Conservation (phyloP, 495 filamentous ascomycete species). For the Haplographium delicatum region DNA sequence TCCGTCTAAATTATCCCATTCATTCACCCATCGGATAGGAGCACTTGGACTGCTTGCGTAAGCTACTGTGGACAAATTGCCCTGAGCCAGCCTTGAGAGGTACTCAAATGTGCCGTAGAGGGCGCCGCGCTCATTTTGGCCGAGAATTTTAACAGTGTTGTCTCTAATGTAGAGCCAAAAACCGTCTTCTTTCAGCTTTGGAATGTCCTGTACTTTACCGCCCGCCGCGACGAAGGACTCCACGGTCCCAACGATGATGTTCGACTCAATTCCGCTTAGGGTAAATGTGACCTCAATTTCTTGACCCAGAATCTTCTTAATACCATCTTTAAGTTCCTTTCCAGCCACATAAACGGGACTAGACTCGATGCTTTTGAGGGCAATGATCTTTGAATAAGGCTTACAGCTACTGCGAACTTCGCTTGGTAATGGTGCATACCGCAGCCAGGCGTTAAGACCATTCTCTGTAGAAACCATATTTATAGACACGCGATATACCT, state of each 20-base stretch:
- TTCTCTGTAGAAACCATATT: conserved; percentile 40
- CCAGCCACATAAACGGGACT: conserved; percentile 56
- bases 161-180: conserved; percentile 51
- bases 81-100: conserved; percentile 57
- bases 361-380: conserved; percentile 44
- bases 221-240: conserved; percentile 41
- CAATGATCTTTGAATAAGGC: conserved; percentile 46
- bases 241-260: conserved; percentile 55
- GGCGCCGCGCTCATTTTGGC: conserved; percentile 62
- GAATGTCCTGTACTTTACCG: conserved; percentile 28
- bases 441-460: conserved; percentile 58
- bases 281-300: conserved; percentile 31
- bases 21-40: conserved; percentile 64
- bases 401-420: conserved; percentile 32
- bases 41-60: conserved; percentile 53
- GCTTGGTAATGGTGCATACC: conserved; percentile 57
- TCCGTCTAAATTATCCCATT: conserved; percentile 72
- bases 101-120: conserved; percentile 69
- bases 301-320: conserved; percentile 48
- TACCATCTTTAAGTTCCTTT: conserved; percentile 51
- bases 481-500: not conserved
- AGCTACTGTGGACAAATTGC: conserved; percentile 49
- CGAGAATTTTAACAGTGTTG: conserved; percentile 50
- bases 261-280: conserved; percentile 24
- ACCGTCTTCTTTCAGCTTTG: conserved; percentile 54